Conservation (phyloP, 1,139 yeast genomes). For the Arxiozyma slooffiae region DNA sequence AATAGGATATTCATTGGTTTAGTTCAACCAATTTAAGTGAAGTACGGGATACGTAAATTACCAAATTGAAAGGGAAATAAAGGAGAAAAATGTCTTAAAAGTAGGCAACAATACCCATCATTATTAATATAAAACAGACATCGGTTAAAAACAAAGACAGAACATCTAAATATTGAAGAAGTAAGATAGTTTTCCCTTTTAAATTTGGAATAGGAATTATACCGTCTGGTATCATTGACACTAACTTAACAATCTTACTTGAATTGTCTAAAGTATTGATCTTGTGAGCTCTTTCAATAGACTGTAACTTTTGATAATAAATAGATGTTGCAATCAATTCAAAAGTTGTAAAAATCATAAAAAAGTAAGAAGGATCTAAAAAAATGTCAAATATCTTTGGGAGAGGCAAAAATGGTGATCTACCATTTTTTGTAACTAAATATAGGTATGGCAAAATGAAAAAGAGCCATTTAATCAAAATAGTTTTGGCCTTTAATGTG, state of each 20-base stretch:
- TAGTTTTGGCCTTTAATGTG: constrained; percentile 25
- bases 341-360: constrained; percentile 31
- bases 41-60: neutral
- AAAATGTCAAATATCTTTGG: constrained; percentile 8
- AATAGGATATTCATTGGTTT: too few relatives aligned
- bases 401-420: constrained; percentile 1
- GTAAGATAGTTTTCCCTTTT: constrained; percentile 21
- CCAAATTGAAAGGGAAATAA: neutral
- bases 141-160: constrained; percentile 34
- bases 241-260: constrained; percentile 24
- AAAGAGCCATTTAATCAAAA: constrained; percentile 27
- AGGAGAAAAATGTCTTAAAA: constrained; percentile 4
- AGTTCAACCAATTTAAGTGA: too few relatives aligned
- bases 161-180: constrained; percentile 35
- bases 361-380: constrained; percentile 28
- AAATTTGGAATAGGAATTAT: constrained; percentile 25
- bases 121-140: constrained; percentile 33
- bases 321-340: constrained; percentile 32
- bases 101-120: constrained; percentile 31
- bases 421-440: constrained; percentile 17
- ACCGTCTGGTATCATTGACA: constrained; percentile 29
- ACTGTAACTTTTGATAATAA: constrained; percentile 26
- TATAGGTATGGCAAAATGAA: constrained; percentile 25
- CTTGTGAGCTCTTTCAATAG: constrained; percentile 22
- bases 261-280: constrained; percentile 22